A percentile compares a stretch with the other conserved stretches of the same genome.
Evolutionary conservation across 2,329 filamentous ascomycete species (phyloP).

Genomic region (Aspergillus ustus): DNA sequence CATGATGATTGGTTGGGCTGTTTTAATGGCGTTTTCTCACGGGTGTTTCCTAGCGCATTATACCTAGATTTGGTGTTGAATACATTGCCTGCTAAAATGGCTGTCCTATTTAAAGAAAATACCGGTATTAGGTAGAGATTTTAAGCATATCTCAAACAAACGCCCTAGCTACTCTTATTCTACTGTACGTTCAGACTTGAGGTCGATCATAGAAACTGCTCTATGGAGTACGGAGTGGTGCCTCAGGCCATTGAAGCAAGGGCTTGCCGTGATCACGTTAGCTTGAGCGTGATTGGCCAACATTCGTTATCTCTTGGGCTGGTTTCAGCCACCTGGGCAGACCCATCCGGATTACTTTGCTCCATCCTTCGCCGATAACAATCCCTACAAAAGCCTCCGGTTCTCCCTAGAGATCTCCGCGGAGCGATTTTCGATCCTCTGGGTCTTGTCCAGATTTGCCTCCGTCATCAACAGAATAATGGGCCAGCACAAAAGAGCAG

Average conservation of each 20-base stretch:
- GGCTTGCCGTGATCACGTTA: background rate
- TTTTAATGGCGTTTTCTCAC: slow-evolving; percentile 8
- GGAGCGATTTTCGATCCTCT: slow-evolving; percentile 3
- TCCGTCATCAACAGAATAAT: background rate
- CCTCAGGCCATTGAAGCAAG: background rate
- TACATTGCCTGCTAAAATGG: background rate
- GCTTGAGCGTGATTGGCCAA: slow-evolving; percentile 2
- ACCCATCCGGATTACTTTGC: slow-evolving; percentile 3
- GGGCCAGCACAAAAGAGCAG: background rate
- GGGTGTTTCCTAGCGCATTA: slow-evolving; percentile 12
- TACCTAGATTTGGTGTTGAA: slow-evolving; percentile 9
- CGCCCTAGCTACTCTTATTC: background rate
- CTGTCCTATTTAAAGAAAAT: background rate
- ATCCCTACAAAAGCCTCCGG: slow-evolving; percentile 4
- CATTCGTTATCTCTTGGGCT: slow-evolving; percentile 6
- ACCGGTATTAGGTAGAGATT: background rate
- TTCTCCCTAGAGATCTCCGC: slow-evolving; percentile 14
- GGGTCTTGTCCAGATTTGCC: background rate
- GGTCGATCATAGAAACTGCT: background rate
- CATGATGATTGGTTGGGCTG: background rate
- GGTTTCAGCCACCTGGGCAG: slow-evolving; percentile 6
- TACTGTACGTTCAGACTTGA: background rate
- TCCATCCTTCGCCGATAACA: slow-evolving; percentile 8
- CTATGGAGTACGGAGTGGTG: background rate
- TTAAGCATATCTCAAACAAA: background rate